Conservation (phyloP, 2,329 filamentous ascomycete genomes). For the Aspergillus hiratsukae region DNA sequence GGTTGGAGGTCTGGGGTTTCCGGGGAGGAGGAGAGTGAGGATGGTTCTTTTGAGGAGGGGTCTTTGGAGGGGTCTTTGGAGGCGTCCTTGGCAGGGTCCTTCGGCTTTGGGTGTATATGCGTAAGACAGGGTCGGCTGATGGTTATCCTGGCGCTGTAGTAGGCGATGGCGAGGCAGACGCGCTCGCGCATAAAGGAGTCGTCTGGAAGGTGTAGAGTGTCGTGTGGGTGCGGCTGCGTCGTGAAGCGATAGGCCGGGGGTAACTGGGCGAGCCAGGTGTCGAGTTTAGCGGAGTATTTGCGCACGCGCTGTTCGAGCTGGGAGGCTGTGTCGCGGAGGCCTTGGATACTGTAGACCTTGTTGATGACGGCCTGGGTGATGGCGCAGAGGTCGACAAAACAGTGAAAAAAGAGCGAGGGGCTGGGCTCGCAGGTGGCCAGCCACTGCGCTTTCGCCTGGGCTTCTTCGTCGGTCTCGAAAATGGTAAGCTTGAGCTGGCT, state of each 20-base stretch:
- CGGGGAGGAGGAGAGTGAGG: background rate
- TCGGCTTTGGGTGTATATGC: conserved; percentile 19
- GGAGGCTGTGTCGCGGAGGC: conserved; percentile 25
- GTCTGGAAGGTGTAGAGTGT: conserved; percentile 16
- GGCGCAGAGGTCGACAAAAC: conserved; percentile 33
- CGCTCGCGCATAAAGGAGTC: conserved; percentile 24
- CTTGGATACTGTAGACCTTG: conserved; percentile 37
- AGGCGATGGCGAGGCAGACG: conserved; percentile 37
- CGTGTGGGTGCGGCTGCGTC: conserved; percentile 15
- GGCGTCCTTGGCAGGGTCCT: conserved; percentile 6
- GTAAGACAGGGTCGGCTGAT: conserved; percentile 42
- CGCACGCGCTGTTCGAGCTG: conserved; percentile 32
- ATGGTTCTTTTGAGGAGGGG: background rate
- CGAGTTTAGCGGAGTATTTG: conserved; percentile 27
- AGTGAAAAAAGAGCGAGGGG: conserved; percentile 35
- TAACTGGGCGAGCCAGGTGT: conserved; percentile 34
- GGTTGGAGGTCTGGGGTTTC: background rate
- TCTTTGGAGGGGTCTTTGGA: background rate
- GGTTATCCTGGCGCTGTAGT: conserved; percentile 38
- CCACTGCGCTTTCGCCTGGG: conserved; percentile 14
- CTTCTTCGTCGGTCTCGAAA: conserved; percentile 19
- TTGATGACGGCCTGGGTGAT: conserved; percentile 36
- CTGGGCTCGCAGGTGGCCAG: conserved; percentile 22
- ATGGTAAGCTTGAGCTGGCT: conserved; percentile 24
- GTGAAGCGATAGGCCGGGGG: conserved; percentile 32